phyloP scores from a whole-genome alignment of 306 rosid species.

The Vigna nakashimae region DNA sequence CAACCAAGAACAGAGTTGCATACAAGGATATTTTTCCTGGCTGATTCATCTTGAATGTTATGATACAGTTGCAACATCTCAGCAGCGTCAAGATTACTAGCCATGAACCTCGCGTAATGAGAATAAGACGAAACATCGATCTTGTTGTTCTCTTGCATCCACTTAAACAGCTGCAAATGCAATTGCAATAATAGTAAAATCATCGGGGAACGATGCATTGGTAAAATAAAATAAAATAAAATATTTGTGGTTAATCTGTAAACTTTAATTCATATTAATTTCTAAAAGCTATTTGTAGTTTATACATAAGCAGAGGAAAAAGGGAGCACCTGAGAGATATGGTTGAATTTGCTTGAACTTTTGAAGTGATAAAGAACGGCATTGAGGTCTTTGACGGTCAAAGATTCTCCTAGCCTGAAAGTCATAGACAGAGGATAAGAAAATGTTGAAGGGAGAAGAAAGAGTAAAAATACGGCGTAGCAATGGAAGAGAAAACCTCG shows the following conservation, averaged over 20 bases:
- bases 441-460: background rate
- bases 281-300: too few species aligned
- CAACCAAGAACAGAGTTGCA: constrained; percentile 85
- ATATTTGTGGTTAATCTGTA: too few species aligned
- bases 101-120: constrained; percentile 73
- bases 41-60: constrained; percentile 64
- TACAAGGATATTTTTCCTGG: constrained; percentile 60
- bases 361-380: constrained; percentile 69
- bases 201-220: background rate
- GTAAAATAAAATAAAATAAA: too few species aligned
- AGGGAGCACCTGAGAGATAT: constrained; percentile 70
- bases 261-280: too few species aligned
- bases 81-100: constrained; percentile 66
- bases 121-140: constrained; percentile 70
- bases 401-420: constrained; percentile 62
- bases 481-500: constrained; percentile 52
- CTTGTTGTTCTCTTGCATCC: constrained; percentile 88
- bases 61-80: constrained; percentile 66
- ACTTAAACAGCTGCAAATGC: constrained; percentile 87
- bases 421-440: background rate
- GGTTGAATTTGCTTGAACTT: constrained; percentile 55
- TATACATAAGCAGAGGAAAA: background rate
- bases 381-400: constrained; percentile 82
- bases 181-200: constrained; percentile 21
- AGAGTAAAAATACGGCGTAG: background rate